A percentile compares a stretch with the other conserved stretches of the same genome.
phyloP scores from a whole-genome alignment of 495 filamentous ascomycete species.

The Penicillium subrubescens region DNA sequence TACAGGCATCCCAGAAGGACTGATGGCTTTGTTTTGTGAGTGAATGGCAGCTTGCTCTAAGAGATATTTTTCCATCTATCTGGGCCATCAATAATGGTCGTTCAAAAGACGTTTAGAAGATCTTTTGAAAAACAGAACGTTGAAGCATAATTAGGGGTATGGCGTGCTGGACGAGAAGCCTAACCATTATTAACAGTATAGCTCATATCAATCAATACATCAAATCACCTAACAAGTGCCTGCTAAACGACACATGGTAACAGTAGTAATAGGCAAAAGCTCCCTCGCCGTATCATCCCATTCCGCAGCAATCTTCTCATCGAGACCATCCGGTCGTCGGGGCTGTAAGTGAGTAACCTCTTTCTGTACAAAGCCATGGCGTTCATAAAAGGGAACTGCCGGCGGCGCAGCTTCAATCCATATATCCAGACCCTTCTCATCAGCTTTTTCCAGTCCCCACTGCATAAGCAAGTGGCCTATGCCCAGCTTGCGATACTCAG shows the following conservation, averaged over 20 bases:
- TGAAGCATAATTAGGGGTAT: no score
- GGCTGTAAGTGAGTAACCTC: conserved; percentile 5
- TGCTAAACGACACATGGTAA: conserved; percentile 5
- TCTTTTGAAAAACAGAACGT: no score
- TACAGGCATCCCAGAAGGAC: neutral
- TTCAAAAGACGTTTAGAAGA: no score
- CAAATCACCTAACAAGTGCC: neutral
- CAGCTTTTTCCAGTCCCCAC: conserved; percentile 7
- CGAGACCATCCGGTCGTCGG: neutral
- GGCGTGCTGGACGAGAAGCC: no score
- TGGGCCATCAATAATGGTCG: no score
- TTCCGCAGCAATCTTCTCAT: neutral
- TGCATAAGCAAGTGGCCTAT: conserved; percentile 9
- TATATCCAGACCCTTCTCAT: conserved; percentile 3
- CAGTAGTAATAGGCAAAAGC: conserved; percentile 8
- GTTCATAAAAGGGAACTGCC: conserved; percentile 9
- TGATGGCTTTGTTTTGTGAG: neutral
- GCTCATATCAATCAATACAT: neutral
- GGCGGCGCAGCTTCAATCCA: conserved; percentile 15
- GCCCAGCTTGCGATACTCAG: conserved; percentile 5
- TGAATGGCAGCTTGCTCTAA: neutral
- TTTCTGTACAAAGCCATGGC: conserved; percentile 7
- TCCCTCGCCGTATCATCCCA: conserved; percentile 3
- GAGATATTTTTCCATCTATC: neutral
- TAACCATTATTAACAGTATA: no score